Conservation (phyloP, 495 filamentous ascomycete genomes). For the Trichoderma virens region DNA sequence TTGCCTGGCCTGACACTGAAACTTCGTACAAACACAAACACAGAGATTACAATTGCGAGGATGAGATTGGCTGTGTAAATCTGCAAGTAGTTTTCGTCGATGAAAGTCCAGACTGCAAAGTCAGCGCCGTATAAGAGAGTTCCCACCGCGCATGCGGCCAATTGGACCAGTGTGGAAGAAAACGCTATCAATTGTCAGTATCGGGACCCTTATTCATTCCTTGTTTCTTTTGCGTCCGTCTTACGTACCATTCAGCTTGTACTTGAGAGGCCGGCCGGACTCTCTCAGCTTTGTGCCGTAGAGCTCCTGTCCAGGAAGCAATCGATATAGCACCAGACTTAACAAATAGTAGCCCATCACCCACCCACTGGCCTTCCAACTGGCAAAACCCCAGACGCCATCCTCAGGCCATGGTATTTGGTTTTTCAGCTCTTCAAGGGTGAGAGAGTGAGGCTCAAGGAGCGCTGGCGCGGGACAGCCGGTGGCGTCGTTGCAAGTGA, state of each 20-base stretch:
- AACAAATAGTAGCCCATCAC: conserved; percentile 73
- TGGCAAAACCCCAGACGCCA: conserved; percentile 54
- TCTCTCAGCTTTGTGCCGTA: conserved; percentile 62
- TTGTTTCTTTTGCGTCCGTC: conserved; percentile 3
- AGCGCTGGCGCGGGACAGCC: conserved; percentile 85
- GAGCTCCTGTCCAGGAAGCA: conserved; percentile 68
- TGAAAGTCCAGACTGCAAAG: conserved; percentile 85
- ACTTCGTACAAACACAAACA: conserved; percentile 70
- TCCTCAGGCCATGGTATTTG: conserved; percentile 72
- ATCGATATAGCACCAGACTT: conserved; percentile 62
- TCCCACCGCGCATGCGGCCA: conserved; percentile 59
- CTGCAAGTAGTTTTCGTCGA: conserved; percentile 82
- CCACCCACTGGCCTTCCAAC: conserved; percentile 54
- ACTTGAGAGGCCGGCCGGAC: conserved; percentile 69
- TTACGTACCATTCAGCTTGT: conserved; percentile 75
- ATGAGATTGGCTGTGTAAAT: conserved; percentile 77
- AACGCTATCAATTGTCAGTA: conserved; percentile 49
- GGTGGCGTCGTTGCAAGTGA: conserved; percentile 84
- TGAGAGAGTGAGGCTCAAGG: conserved; percentile 63
- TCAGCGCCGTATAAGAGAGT: conserved; percentile 70
- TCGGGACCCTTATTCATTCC: background rate
- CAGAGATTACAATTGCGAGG: conserved; percentile 58
- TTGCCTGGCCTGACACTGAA: conserved; percentile 72
- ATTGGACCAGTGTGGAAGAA: conserved; percentile 59
- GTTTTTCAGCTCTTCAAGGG: conserved; percentile 61